Evolutionary conservation across 1,284 basidiomycete species (phyloP), one percentile per base, ranked within the genome.

Genomic region (Rhizoctonia solani): DNA sequence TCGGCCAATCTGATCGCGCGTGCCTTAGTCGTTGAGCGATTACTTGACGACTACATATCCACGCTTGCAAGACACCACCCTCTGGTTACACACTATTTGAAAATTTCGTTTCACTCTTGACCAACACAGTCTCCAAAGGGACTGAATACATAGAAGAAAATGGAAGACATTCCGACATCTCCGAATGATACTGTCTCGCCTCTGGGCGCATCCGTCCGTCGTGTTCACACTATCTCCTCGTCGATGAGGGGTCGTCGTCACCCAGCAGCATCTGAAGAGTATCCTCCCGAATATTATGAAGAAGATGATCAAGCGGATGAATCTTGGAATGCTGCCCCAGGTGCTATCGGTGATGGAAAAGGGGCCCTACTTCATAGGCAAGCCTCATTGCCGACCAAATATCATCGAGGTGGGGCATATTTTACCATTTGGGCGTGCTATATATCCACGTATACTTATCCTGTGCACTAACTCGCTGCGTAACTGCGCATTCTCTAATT

Each of bases 291-390:
- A 56, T 82, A 77, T 77, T 49, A 87, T 85, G 83, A 84, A 39
- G 87, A 90, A 69, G 89, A 91, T 73, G 90, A 91, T 74, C 80
- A 84, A 53, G 87, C 90, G 66, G 88, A 85, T 73, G 88, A 90
- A 74, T 69, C 72, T 39, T 90, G 89, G 89, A 85, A 87, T 39
- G 66, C 69, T 11, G 87, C 88, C 39, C 85, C 85, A 25, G 85
- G 90, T 41, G 90, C 90, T 37, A 88, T 87, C 47, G 89, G 92
- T 25, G 90, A 90, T 65, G 89, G 91, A 76, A 92, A 92, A 77
- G 82, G 84, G 9, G 76, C 77, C 25, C 85, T 83, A 50, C 81
- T 92, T 68, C 90, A 92, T 75, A 82, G 90, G 58, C 90, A 92
- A 77, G 85, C 84, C 67, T 92, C 90, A 21, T 81, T 92, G 69